Evolutionary conservation across 2,329 filamentous ascomycete species (phyloP), one percentile per base, ranked within the genome.

Genomic region (Colletotrichum theobromicola): DNA sequence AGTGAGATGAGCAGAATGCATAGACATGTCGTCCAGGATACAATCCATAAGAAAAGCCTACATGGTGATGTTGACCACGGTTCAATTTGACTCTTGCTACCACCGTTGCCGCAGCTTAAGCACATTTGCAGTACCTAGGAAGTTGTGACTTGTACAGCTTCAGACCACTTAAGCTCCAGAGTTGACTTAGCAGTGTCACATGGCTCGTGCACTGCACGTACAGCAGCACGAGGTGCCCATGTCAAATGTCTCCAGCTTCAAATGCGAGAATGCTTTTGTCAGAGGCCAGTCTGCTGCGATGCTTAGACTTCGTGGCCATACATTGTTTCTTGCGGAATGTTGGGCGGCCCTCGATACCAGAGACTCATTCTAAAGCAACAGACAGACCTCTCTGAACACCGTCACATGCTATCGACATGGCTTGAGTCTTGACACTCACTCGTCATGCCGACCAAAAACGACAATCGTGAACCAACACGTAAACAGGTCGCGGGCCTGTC

Each of bases 391-490:
- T n/a, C n/a, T n/a, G n/a, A n/a, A n/a, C n/a, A n/a, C n/a, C n/a
- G n/a, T n/a, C n/a, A n/a, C n/a, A n/a, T 6, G 37, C 37, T 10
- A 3, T 46, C 37, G 18, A 46, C 37, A 42, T 42, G 37, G 37
- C 37, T 9, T 46, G n/a, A 6, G 37, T 46, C 37, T 46, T n/a
- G 10, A n/a, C 42, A 50, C 42, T 21, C 13, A 7, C n/a, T 50
- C 42, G 21, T 46, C 42, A 50, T 50, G 42, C 69, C 24, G 68
- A 72, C 72, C 72, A 63, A 5, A 62, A 37, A 9, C 21, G 68
- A 34, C 72, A 75, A 15, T 46, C 34, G 21, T 75, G 72, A 16
- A 75, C 55, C 46, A 75, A 34, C 26, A 67, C 63, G n/a, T 75
- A 75, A 18, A 35, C 30, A 21, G 55, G 72, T 9, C 42, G 69